Percentiles rank a stretch among this genome's conserved stretches.
Conservation (phyloP, 495 filamentous ascomycete species). For the Bacidia gigantensis region DNA sequence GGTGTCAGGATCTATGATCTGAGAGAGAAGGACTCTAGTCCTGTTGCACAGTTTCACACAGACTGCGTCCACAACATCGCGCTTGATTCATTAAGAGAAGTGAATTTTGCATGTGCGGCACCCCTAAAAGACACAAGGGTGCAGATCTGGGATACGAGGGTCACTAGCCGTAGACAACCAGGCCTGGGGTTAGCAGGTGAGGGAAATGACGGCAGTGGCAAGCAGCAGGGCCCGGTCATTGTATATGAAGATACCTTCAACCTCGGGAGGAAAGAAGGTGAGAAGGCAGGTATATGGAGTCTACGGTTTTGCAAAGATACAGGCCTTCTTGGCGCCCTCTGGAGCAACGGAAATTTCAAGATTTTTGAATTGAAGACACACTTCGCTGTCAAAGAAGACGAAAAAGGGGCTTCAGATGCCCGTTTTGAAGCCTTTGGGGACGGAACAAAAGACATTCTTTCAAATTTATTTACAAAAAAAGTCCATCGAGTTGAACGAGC, state of each 20-base stretch:
- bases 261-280: constrained; percentile 39
- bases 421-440: constrained; percentile 25
- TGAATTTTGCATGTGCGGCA: constrained; percentile 86
- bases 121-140: constrained; percentile 53
- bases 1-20: constrained; percentile 84
- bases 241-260: constrained; percentile 54
- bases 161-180: constrained; percentile 25
- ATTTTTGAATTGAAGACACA: constrained; percentile 56
- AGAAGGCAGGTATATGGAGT: constrained; percentile 51
- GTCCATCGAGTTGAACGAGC: constrained; percentile 34
- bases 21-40: constrained; percentile 44
- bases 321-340: constrained; percentile 61
- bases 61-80: constrained; percentile 81
- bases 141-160: constrained; percentile 78
- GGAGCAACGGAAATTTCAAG: constrained; percentile 66
- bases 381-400: constrained; percentile 40
- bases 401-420: constrained; percentile 19
- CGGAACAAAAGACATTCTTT: neutral
- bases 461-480: constrained; percentile 32
- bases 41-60: constrained; percentile 51
- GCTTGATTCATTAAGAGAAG: constrained; percentile 79
- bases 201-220: no score
- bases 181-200: constrained; percentile 19
- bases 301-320: constrained; percentile 64
- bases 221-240: constrained; percentile 40